Evolutionary conservation across 257 asterid species (phyloP).

Genomic region (Fraxinus excelsior): DNA sequence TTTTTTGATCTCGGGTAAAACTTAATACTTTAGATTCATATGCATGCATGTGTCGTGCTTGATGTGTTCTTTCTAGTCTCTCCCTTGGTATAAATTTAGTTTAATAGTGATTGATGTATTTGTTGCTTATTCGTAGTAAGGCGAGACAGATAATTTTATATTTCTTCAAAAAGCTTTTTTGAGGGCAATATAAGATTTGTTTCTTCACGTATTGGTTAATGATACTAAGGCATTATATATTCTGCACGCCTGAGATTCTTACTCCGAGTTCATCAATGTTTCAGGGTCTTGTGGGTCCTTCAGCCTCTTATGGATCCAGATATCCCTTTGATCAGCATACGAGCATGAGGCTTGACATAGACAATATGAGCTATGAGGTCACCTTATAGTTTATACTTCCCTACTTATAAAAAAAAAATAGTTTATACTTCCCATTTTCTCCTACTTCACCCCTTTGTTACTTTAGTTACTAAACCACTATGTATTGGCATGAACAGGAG

Average conservation of each 20-base stretch:
- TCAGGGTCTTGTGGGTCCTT: slow-evolving; percentile 54
- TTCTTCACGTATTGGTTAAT: neutral
- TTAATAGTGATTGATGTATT: neutral
- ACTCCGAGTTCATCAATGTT: slow-evolving; percentile 9
- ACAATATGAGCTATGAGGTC: slow-evolving; percentile 87
- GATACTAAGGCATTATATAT: neutral
- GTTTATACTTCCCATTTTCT: neutral
- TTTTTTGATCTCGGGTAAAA: neutral
- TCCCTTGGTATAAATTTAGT: neutral
- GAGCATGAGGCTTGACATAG: slow-evolving; percentile 79
- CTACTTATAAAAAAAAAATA: no score
- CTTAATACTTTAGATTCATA: neutral
- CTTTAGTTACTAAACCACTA: slow-evolving; percentile 7
- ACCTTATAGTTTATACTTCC: neutral
- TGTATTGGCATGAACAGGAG: slow-evolving; percentile 47
- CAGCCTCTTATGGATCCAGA: slow-evolving; percentile 58
- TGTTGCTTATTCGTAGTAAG: neutral
- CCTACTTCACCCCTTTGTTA: neutral
- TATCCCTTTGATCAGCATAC: slow-evolving; percentile 63
- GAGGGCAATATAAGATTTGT: neutral
- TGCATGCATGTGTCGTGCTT: neutral
- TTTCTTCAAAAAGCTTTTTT: neutral
- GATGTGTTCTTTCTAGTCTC: neutral
- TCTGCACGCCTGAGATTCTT: neutral
- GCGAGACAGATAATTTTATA: neutral